Evolutionary conservation across 352 stramenopile species (phyloP).

Genomic region (Phytopythium chamaehyphon): DNA sequence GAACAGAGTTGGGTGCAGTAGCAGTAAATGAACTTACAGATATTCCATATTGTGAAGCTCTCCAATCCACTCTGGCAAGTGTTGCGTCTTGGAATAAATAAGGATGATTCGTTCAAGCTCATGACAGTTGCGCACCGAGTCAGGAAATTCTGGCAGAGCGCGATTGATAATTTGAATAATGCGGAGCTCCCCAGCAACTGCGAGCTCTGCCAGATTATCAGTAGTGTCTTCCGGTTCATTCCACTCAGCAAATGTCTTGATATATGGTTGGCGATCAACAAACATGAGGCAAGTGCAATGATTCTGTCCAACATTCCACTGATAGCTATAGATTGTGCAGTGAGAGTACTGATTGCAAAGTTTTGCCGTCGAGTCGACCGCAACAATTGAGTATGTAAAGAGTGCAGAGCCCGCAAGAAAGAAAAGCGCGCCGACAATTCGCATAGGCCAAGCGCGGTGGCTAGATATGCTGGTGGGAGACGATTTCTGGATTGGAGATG

Average conservation of each 20-base stretch:
- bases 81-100: slow-evolving; percentile 30
- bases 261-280: slow-evolving; percentile 23
- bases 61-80: slow-evolving; percentile 17
- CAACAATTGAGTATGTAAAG: slow-evolving; percentile 28
- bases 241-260: slow-evolving; percentile 35
- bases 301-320: slow-evolving; percentile 32
- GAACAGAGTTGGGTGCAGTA: neutral
- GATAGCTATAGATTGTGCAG: slow-evolving; percentile 34
- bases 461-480: slow-evolving; percentile 2
- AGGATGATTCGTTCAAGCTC: slow-evolving; percentile 35
- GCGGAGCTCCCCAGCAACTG: slow-evolving; percentile 29
- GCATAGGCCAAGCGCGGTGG: slow-evolving; percentile 11
- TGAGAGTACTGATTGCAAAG: slow-evolving; percentile 26
- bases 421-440: slow-evolving; percentile 30
- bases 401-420: slow-evolving; percentile 13
- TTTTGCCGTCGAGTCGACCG: slow-evolving; percentile 21
- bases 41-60: slow-evolving; percentile 33
- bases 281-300: slow-evolving; percentile 39
- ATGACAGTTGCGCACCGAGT: slow-evolving; percentile 23
- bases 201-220: slow-evolving; percentile 19
- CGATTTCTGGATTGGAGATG: slow-evolving; percentile 1
- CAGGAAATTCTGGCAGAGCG: slow-evolving; percentile 25
- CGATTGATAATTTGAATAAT: slow-evolving; percentile 51
- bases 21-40: slow-evolving; percentile 15
- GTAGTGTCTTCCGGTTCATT: slow-evolving; percentile 29